Evolutionary conservation across 2,329 filamentous ascomycete genomes (phyloP), one percentile per base, ranked within the genome.

Genomic region (Fusarium sublunatum): DNA sequence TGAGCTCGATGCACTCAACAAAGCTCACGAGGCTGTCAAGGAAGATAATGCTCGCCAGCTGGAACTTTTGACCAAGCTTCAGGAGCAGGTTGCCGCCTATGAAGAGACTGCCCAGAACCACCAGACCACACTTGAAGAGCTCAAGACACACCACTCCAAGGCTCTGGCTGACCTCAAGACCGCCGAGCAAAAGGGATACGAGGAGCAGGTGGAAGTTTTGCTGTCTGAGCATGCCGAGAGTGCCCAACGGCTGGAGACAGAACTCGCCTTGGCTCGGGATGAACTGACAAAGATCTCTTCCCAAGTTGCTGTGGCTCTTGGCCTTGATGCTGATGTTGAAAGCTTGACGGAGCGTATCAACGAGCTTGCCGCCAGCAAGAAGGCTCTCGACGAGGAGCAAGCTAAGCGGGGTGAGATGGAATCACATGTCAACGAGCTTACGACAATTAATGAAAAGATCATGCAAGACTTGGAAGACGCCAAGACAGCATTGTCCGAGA

Each of bases 1-100:
- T 42, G 85, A 94, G 69, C 82, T 96, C 10, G 86, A 91, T 35
- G 84, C 90, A 49, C 84, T 89, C 40, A 81, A 83, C 8, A 83
- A 86, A 48, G 82, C 86, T 1, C 86, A 87, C 50, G 85, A 87
- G 22, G 75, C 83, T 19, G 79, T 79, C 1, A 67, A 72, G 22
- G 72, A 77, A 3, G 82, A 87, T 48, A 75, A 78, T 1, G 75
- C 78, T 10, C 71, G 73, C 15, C 80, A 84, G 66, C 76, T 79
- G 61, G 73, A 81, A 28, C 77, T 88, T 13, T 75, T 87, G 15
- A 64, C 77, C 13, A 79, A 80, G 58, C 79, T 90, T 4, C 82
- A 89, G 69, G 78, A 82, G 52, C 85, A 89, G 73, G 85, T 90
- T 58, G 75, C 78, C 6, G 80, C 85, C 32, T 86, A 91, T 69